Conservation (phyloP, 768 basidiomycete species). For the Lactifluus echinatus region DNA sequence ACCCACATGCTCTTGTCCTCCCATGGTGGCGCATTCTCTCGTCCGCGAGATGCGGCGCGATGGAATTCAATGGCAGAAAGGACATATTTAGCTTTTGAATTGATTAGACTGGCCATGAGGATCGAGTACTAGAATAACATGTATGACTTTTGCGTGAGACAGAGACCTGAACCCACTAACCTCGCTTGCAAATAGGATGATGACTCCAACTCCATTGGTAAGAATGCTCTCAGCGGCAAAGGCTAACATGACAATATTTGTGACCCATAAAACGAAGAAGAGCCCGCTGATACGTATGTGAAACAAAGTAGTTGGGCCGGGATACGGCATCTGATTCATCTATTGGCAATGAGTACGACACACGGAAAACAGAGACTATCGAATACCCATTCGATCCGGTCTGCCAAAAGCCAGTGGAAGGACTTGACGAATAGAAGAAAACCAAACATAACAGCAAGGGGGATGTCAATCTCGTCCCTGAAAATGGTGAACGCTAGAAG, state of each 20-base stretch:
- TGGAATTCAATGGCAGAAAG: constrained; percentile 77
- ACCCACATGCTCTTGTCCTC: constrained; percentile 97
- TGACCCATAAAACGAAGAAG: constrained; percentile 63
- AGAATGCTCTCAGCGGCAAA: constrained; percentile 77
- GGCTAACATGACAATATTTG: constrained; percentile 69
- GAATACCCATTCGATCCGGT: constrained; percentile 94
- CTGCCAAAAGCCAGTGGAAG: constrained; percentile 95
- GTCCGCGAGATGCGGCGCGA: constrained; percentile 66
- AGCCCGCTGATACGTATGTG: constrained; percentile 75
- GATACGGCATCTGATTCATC: constrained; percentile 97
- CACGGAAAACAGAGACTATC: neutral
- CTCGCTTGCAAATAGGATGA: constrained; percentile 94
- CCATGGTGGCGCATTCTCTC: constrained; percentile 86
- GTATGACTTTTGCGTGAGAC: constrained; percentile 13
- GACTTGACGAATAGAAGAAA: constrained; percentile 91
- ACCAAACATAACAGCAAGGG: constrained; percentile 91
- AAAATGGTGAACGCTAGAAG: constrained; percentile 96
- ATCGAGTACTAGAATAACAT: constrained; percentile 72
- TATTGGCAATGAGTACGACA: constrained; percentile 27
- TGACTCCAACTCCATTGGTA: constrained; percentile 72
- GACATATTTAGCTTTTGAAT: constrained; percentile 72
- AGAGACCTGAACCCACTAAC: constrained; percentile 34
- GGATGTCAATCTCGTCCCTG: constrained; percentile 88
- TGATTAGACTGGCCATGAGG: constrained; percentile 70
- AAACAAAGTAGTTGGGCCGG: constrained; percentile 73